These are phyloP conservation scores for Septoria petroselini DNA, from an alignment of 2,329 filamentous ascomycete species.

Conservation along the genomic window DNA sequence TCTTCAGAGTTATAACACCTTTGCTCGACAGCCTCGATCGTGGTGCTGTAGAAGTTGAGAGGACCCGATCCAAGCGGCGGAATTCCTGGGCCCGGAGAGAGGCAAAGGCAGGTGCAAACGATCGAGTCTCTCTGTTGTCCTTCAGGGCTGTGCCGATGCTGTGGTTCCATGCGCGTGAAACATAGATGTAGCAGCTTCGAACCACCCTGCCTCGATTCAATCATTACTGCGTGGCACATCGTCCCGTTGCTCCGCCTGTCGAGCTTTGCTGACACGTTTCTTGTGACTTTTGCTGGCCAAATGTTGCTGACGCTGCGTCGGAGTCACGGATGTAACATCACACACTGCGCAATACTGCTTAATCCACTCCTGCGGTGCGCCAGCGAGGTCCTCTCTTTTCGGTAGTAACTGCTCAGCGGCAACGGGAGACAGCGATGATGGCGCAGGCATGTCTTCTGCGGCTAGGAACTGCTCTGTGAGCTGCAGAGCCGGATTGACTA, in stretches of 20 bases:
- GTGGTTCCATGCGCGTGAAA: too few species aligned
- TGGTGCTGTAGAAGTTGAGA: too few species aligned
- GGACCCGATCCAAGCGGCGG: too few species aligned
- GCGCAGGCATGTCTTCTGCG: slow-evolving; percentile 53
- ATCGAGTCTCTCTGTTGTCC: too few species aligned
- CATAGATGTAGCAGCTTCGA: too few species aligned
- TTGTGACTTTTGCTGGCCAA: slow-evolving; percentile 55
- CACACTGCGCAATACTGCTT: slow-evolving; percentile 70
- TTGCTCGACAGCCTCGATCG: too few species aligned
- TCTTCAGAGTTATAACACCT: too few species aligned
- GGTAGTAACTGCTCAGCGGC: slow-evolving; percentile 58
- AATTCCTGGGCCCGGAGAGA: too few species aligned
- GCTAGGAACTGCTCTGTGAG: slow-evolving; percentile 64
- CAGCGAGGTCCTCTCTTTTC: slow-evolving; percentile 50
- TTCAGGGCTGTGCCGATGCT: too few species aligned
- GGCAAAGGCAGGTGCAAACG: too few species aligned
- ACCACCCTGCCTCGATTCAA: neutral
- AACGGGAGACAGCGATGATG: slow-evolving; percentile 54
- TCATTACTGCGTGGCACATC: neutral
- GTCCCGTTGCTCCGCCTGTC: neutral
- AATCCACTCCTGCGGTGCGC: slow-evolving; percentile 47
- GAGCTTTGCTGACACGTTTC: slow-evolving; percentile 25
- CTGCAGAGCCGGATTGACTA: slow-evolving; percentile 61
- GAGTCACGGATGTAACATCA: slow-evolving; percentile 53
- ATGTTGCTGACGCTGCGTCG: slow-evolving; percentile 58